phyloP scores from a whole-genome alignment of 2,329 filamentous ascomycete species.

The Berkeleyomyces rouxiae region DNA sequence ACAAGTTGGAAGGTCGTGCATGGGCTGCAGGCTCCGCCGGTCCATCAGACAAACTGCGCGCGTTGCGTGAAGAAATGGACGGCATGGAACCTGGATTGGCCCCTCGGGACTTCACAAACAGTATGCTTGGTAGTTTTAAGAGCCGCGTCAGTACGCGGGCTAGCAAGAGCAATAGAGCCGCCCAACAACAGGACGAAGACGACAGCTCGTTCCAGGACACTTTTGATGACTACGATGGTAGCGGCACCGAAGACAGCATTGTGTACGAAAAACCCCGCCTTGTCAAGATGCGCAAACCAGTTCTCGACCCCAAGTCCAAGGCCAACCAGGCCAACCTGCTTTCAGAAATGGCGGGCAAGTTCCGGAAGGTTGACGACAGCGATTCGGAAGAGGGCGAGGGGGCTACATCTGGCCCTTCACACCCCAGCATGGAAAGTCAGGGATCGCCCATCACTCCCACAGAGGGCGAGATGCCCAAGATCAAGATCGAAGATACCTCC shows the following conservation, averaged over 20 bases:
- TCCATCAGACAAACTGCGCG: constrained; percentile 80
- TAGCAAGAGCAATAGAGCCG: constrained; percentile 29
- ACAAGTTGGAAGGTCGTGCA: constrained; percentile 83
- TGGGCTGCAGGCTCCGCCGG: constrained; percentile 61
- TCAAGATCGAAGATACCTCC: constrained; percentile 31
- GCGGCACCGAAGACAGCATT: constrained; percentile 36
- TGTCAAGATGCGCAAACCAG: constrained; percentile 60
- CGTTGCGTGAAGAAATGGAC: constrained; percentile 91
- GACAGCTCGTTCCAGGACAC: constrained; percentile 24
- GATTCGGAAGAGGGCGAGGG: constrained; percentile 53
- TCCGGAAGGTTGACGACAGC: constrained; percentile 39
- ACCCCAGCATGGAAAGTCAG: constrained; percentile 56
- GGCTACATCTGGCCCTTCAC: constrained; percentile 56
- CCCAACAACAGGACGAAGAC: constrained; percentile 27
- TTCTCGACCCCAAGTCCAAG: constrained; percentile 46
- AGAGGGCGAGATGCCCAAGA: constrained; percentile 43
- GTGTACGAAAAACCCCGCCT: constrained; percentile 66
- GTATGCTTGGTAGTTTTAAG: constrained; percentile 56
- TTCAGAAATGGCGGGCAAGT: constrained; percentile 54
- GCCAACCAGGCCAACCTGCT: constrained; percentile 54
- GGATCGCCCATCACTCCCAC: constrained; percentile 46
- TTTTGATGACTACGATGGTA: constrained; percentile 36
- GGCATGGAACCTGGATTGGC: constrained; percentile 31
- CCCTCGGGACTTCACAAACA: constrained; percentile 44
- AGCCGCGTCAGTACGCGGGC: constrained; percentile 40